A percentile compares a stretch with the other conserved stretches of the same genome.
Conservation (phyloP, 805 yeast species). For the Candida koratica region DNA sequence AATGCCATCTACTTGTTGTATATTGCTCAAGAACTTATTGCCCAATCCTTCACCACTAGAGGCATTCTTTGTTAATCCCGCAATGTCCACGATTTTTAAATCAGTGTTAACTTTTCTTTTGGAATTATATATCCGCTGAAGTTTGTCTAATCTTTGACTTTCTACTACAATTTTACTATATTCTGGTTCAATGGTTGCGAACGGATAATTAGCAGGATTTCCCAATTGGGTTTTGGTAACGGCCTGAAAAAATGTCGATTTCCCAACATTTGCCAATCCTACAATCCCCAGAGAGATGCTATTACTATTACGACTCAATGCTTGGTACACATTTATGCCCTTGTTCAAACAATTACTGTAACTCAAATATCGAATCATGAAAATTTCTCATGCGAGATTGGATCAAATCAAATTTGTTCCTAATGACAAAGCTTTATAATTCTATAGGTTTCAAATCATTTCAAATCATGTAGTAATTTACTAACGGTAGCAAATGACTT, state of each 20-base stretch:
- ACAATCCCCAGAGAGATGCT: constrained; percentile 69
- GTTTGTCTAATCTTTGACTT: constrained; percentile 77
- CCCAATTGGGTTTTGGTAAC: constrained; percentile 91
- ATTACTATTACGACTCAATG: constrained; percentile 67
- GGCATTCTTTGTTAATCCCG: constrained; percentile 97
- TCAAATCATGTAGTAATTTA: too few relatives aligned
- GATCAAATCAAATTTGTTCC: too few relatives aligned
- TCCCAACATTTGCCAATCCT: constrained; percentile 94
- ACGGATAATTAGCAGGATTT: constrained; percentile 96
- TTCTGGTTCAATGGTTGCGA: constrained; percentile 97
- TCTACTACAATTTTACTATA: constrained; percentile 96
- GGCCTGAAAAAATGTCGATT: constrained; percentile 96
- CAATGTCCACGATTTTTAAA: constrained; percentile 92
- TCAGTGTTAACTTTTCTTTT: constrained; percentile 86
- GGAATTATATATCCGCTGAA: constrained; percentile 73
- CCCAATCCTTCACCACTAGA: constrained; percentile 97
- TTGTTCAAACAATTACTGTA: constrained; percentile 4
- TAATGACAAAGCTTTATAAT: too few relatives aligned
- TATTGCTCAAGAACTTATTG: constrained; percentile 93
- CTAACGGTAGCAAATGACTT: too few relatives aligned
- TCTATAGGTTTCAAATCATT: too few relatives aligned
- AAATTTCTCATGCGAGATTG: too few relatives aligned
- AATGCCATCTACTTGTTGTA: constrained; percentile 96
- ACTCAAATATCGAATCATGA: constrained; percentile 9
- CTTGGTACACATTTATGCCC: constrained; percentile 11